Conservation (phyloP, 2,329 filamentous ascomycete species). For the Trichoderma endophyticum region DNA sequence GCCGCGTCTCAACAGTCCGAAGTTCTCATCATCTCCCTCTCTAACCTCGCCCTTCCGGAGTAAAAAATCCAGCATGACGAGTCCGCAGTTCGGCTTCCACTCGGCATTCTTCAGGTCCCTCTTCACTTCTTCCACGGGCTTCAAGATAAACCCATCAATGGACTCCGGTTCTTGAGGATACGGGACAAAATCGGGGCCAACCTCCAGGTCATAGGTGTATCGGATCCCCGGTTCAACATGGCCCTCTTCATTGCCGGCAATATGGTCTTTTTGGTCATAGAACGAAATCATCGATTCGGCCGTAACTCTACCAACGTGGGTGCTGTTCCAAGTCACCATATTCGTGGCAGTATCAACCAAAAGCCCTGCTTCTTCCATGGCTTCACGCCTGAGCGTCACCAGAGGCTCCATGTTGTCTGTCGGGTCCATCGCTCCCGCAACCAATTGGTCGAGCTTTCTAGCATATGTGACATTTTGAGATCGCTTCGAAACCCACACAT, state of each 20-base stretch:
- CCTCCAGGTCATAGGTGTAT: constrained; percentile 36
- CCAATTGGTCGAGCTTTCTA: constrained; percentile 37
- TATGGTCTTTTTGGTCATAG: constrained; percentile 33
- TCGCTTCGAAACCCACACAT: constrained; percentile 36
- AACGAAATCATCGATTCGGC: constrained; percentile 32
- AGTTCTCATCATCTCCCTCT: constrained; percentile 25
- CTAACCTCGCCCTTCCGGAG: constrained; percentile 30
- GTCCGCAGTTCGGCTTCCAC: constrained; percentile 41
- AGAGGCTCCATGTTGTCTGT: constrained; percentile 29
- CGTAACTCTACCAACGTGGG: constrained; percentile 26
- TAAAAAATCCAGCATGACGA: constrained; percentile 40
- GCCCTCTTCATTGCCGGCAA: constrained; percentile 30
- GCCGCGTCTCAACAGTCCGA: constrained; percentile 23
- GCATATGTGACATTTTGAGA: constrained; percentile 32
- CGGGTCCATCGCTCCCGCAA: constrained; percentile 35
- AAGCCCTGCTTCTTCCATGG: constrained; percentile 34
- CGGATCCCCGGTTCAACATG: constrained; percentile 39
- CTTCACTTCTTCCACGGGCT: constrained; percentile 32
- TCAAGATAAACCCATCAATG: constrained; percentile 30
- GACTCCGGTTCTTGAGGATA: constrained; percentile 27
- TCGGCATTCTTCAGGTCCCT: constrained; percentile 24
- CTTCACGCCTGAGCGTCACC: constrained; percentile 33
- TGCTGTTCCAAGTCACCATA: constrained; percentile 21
- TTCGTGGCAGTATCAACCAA: constrained; percentile 25
- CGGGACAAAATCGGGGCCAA: constrained; percentile 26